phyloP scores from a whole-genome alignment of 176 grass and related monocot species.

The Oryza australiensis region DNA sequence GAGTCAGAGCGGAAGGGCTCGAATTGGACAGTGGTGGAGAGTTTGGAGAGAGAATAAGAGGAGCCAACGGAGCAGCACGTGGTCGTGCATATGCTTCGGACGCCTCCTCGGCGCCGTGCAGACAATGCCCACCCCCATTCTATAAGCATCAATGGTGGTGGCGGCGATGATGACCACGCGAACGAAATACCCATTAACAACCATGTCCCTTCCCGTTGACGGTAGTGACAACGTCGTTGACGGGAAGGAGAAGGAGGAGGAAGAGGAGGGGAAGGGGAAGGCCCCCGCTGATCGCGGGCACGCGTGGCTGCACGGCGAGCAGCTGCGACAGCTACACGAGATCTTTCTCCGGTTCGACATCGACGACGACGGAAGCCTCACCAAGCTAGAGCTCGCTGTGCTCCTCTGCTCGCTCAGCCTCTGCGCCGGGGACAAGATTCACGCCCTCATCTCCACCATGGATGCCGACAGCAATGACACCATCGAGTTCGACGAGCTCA shows the following conservation, averaged over 20 bases:
- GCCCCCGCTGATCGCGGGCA: constrained; percentile 13
- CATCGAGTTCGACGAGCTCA: constrained; percentile 59
- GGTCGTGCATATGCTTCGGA: not conserved
- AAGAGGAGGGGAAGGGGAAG: not conserved
- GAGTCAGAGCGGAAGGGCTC: constrained; percentile 26
- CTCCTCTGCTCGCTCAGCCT: constrained; percentile 56
- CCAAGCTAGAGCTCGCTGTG: constrained; percentile 53
- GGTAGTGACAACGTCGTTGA: too few species aligned
- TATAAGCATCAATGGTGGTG: too few species aligned
- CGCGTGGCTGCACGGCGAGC: constrained; percentile 45
- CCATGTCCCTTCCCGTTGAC: too few species aligned
- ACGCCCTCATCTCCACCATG: constrained; percentile 52
- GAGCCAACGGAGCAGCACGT: constrained; percentile 16
- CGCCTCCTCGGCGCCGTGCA: not conserved
- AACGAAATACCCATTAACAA: too few species aligned
- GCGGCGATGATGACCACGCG: too few species aligned
- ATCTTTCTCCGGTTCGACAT: constrained; percentile 60
- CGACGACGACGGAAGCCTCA: constrained; percentile 62
- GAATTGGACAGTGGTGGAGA: constrained; percentile 18
- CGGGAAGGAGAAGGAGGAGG: too few species aligned
- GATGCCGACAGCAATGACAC: constrained; percentile 58
- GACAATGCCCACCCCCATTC: not conserved
- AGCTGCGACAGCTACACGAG: constrained; percentile 55
- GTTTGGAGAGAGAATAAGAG: not conserved
- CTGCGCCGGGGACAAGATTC: constrained; percentile 51